A percentile compares a stretch with the other conserved stretches of the same genome.
Evolutionary conservation across 2,329 filamentous ascomycete genomes (phyloP).

Genomic region (Calonectria pteridis): DNA sequence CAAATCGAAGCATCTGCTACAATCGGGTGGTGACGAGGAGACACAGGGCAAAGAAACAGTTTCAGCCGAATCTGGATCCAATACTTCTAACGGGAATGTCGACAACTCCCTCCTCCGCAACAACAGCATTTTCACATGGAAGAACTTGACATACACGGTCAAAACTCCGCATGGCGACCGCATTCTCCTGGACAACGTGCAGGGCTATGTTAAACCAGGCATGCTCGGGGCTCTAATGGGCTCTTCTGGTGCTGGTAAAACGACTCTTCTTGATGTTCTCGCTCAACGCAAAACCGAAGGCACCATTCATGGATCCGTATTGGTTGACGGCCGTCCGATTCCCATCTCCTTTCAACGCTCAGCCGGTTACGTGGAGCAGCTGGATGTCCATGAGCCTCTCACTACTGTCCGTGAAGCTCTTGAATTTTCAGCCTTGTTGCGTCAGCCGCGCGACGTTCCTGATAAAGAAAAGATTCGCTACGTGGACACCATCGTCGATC

Average conservation of each 20-base stretch:
- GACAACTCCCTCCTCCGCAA: slow-evolving; percentile 65
- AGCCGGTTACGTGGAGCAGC: slow-evolving; percentile 84
- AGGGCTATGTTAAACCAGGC: slow-evolving; percentile 87
- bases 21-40: slow-evolving; percentile 66
- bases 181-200: slow-evolving; percentile 80
- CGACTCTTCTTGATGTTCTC: slow-evolving; percentile 84
- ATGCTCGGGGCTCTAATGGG: slow-evolving; percentile 84
- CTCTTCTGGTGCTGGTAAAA: slow-evolving; percentile 87
- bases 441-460: slow-evolving; percentile 75
- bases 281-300: slow-evolving; percentile 85
- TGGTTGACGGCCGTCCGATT: slow-evolving; percentile 79
- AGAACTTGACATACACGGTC: slow-evolving; percentile 78
- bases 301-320: slow-evolving; percentile 78
- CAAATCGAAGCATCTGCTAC: slow-evolving; percentile 44
- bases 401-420: slow-evolving; percentile 83
- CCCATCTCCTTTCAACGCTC: slow-evolving; percentile 83
- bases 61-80: slow-evolving; percentile 19
- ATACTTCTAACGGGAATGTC: slow-evolving; percentile 28
- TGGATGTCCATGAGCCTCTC: slow-evolving; percentile 81
- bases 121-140: slow-evolving; percentile 80
- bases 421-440: slow-evolving; percentile 78
- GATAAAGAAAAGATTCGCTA: slow-evolving; percentile 79
- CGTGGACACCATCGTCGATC: slow-evolving; percentile 82
- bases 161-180: slow-evolving; percentile 72
- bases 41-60: slow-evolving; percentile 21